A percentile compares a stretch with the other conserved stretches of the same genome.
phyloP scores from a whole-genome alignment of 2,329 filamentous ascomycete species.

The Phymatotrichopsis omnivora region DNA sequence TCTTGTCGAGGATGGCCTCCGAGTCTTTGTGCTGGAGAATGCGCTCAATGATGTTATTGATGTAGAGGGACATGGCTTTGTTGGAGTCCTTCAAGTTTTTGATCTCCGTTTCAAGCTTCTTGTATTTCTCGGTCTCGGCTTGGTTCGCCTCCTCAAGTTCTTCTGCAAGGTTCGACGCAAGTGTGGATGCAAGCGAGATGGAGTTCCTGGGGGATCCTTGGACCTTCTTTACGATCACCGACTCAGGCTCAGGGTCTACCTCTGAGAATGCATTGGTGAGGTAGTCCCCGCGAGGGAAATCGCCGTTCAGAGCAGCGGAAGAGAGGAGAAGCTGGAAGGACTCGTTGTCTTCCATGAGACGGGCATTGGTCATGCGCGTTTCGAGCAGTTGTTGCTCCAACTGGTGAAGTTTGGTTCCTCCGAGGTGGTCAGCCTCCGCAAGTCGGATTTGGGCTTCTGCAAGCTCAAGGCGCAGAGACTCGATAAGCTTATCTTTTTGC shows the following conservation, averaged over 20 bases:
- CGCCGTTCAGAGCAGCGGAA: constrained; percentile 90
- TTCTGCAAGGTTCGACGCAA: constrained; percentile 83
- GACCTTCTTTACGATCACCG: constrained; percentile 56
- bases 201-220: constrained; percentile 34
- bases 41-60: constrained; percentile 97
- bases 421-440: constrained; percentile 86
- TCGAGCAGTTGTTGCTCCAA: constrained; percentile 87
- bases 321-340: constrained; percentile 91
- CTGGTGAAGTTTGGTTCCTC: constrained; percentile 75
- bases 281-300: constrained; percentile 46
- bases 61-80: constrained; percentile 92
- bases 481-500: constrained; percentile 94
- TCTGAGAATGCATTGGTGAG: constrained; percentile 33
- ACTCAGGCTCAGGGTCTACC: constrained; percentile 48
- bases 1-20: constrained; percentile 78
- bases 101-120: constrained; percentile 66
- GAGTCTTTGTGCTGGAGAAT: constrained; percentile 91
- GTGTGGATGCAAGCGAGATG: constrained; percentile 46
- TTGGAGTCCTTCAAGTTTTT: constrained; percentile 82
- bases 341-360: constrained; percentile 96
- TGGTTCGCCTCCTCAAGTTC: constrained; percentile 35
- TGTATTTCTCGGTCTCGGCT: constrained; percentile 51
- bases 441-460: constrained; percentile 93
- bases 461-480: constrained; percentile 79
- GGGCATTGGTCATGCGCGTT: constrained; percentile 87